Percentiles rank a stretch among this genome's conserved stretches.
Evolutionary conservation across 2,329 filamentous ascomycete species (phyloP).

Genomic region (Colletotrichum tamarilloi): DNA sequence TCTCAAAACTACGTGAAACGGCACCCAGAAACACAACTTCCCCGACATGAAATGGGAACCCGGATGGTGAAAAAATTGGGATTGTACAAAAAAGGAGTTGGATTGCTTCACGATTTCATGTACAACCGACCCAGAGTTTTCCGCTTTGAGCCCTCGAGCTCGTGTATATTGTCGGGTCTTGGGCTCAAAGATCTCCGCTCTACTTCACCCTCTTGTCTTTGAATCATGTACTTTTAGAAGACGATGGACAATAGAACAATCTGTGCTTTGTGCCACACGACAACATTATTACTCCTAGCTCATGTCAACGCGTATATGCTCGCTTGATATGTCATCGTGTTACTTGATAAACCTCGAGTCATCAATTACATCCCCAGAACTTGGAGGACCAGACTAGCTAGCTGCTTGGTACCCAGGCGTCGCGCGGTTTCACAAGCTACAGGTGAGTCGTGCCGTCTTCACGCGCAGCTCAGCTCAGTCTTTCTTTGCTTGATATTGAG

Average conservation of each 20-base stretch:
- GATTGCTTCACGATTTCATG: conserved; percentile 38
- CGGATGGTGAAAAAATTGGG: conserved; percentile 17
- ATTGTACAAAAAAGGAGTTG: conserved; percentile 38
- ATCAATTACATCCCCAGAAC: conserved; percentile 29
- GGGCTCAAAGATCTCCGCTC: conserved; percentile 54
- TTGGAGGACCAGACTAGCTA: conserved; percentile 5
- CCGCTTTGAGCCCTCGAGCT: conserved; percentile 39
- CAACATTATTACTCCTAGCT: too few species aligned
- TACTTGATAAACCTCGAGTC: conserved; percentile 8
- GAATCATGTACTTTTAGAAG: conserved; percentile 48
- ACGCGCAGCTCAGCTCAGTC: conserved; percentile 11
- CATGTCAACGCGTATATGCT: neutral
- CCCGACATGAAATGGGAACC: conserved; percentile 11
- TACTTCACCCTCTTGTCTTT: conserved; percentile 52
- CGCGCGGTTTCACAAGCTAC: conserved; percentile 4
- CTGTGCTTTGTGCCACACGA: conserved; percentile 23
- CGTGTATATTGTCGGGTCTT: conserved; percentile 50
- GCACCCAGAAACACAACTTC: conserved; percentile 21
- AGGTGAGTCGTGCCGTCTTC: conserved; percentile 4
- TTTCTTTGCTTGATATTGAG: neutral
- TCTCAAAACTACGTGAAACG: conserved; percentile 22
- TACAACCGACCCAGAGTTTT: conserved; percentile 39
- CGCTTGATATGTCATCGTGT: neutral
- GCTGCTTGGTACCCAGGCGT: conserved; percentile 4
- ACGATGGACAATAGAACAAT: conserved; percentile 38